A percentile compares a stretch with the other conserved stretches of the same genome.
Conservation (phyloP, 1,284 basidiomycete genomes). For the Gomphus sp. region DNA sequence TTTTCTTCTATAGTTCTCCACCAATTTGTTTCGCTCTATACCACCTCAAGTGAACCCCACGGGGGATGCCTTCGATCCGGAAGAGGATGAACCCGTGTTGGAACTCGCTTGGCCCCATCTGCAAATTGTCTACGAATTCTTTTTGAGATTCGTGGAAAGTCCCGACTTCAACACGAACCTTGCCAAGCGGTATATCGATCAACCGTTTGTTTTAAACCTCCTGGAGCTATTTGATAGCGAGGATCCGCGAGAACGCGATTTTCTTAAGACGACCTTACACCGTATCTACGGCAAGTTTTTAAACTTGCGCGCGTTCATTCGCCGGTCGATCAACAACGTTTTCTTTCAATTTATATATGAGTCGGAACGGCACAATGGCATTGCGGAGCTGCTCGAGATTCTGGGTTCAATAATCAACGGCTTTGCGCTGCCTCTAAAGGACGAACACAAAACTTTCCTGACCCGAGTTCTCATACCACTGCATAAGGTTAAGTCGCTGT, state of each 20-base stretch:
- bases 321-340: slow-evolving; percentile 98
- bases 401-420: slow-evolving; percentile 99
- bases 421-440: slow-evolving; percentile 96
- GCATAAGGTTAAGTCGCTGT: slow-evolving; percentile 96
- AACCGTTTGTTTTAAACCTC: slow-evolving; percentile 90
- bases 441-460: slow-evolving; percentile 98
- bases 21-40: slow-evolving; percentile 98
- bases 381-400: slow-evolving; percentile 97
- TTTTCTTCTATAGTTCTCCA: slow-evolving; percentile 61
- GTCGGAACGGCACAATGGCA: slow-evolving; percentile 97
- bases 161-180: slow-evolving; percentile 98
- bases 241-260: slow-evolving; percentile 97
- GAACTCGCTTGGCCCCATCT: slow-evolving; percentile 99
- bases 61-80: slow-evolving; percentile 97
- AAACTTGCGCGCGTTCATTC: slow-evolving; percentile 96
- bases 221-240: slow-evolving; percentile 99
- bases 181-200: slow-evolving; percentile 97
- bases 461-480: slow-evolving; percentile 93
- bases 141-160: slow-evolving; percentile 97
- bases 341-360: slow-evolving; percentile 99
- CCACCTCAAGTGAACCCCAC: slow-evolving; percentile 98
- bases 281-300: slow-evolving; percentile 99
- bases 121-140: slow-evolving; percentile 99
- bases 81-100: slow-evolving; percentile 98
- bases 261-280: slow-evolving; percentile 97